Percentiles rank a stretch among this genome's conserved stretches.
These are phyloP conservation scores for Laburnicola sp. DNA, from an alignment of 2,329 filamentous ascomycete genomes.

Conservation along the genomic window DNA sequence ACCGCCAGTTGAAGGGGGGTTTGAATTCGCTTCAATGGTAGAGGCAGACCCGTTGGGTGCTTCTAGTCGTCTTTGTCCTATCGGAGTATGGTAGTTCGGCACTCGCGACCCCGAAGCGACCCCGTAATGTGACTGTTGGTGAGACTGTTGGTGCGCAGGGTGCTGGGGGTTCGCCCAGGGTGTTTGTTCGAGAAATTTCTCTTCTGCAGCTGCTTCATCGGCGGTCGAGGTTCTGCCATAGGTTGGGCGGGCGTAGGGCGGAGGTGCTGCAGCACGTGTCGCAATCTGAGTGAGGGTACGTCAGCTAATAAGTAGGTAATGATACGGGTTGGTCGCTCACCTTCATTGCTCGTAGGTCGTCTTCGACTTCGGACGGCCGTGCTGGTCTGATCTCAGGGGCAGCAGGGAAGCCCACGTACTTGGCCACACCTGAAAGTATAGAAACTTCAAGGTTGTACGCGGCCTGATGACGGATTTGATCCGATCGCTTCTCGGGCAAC, in stretches of 20 bases:
- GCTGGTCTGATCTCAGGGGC: slow-evolving; percentile 82
- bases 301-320: neutral
- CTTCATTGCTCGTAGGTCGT: slow-evolving; percentile 86
- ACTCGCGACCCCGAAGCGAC: slow-evolving; percentile 27
- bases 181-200: slow-evolving; percentile 85
- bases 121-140: slow-evolving; percentile 41
- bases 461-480: slow-evolving; percentile 80
- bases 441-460: slow-evolving; percentile 96
- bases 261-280: slow-evolving; percentile 33
- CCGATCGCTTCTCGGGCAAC: slow-evolving; percentile 74
- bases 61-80: slow-evolving; percentile 40
- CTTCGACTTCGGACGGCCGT: slow-evolving; percentile 73
- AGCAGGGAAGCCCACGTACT: slow-evolving; percentile 94
- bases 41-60: slow-evolving; percentile 45
- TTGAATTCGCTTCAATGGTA: slow-evolving; percentile 45
- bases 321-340: slow-evolving; percentile 57
- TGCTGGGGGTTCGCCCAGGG: slow-evolving; percentile 87
- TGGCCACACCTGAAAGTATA: slow-evolving; percentile 84
- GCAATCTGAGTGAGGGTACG: slow-evolving; percentile 31
- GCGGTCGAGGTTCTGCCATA: slow-evolving; percentile 44
- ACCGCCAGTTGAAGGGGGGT: slow-evolving; percentile 39
- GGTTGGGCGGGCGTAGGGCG: slow-evolving; percentile 34
- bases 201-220: slow-evolving; percentile 67
- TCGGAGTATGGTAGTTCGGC: slow-evolving; percentile 43
- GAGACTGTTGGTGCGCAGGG: slow-evolving; percentile 44